Base-by-base conservation (phyloP, 225 moss, liverwort and hornwort genomes). In the Bryum argenteum region DNA sequence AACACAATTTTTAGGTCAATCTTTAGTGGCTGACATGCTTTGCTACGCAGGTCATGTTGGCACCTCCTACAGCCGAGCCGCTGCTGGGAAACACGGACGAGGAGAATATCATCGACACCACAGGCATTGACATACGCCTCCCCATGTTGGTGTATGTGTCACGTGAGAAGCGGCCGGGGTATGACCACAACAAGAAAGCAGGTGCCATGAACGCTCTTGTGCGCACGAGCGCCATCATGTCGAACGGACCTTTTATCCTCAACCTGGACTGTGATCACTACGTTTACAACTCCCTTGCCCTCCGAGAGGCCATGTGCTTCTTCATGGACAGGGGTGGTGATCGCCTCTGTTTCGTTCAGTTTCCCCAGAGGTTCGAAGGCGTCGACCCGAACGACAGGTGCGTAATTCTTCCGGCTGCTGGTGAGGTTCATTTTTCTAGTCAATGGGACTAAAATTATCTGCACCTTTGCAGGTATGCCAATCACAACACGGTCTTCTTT, bases 101-200 rank as follows among this genome's bases (percentile, higher is more conserved):
- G 71, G 95, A 92, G 71, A 95, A 95, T 54, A 54, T 95, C 12
- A 91, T 95, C 47, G 95, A 95, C 80, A 91, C 89, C 22, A 89
- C 84, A 1, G 95, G 92, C 20, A 77, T 95, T 1, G 95, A 95
- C 73, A 82, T 92, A 13, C 92, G 95, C 8, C 84, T 95, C 16
- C 95, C 95, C 8, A 95, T 95, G 95, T 77, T 95, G 48, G 95
- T 95, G n/a, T 95, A 95, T 60, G 89, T 95, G 4, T 95, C 95
- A 24, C 85, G 95, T 47, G 95, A 95, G 58, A 95, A 95, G 83
- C 78, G 95, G 20, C 92, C 95, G 2, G 95, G 95, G 16, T 95
- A 95, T 67, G 95, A 95, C 38, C 95, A 95, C 78, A 95, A 95
- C 71, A 95, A 95, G 82, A 95, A 95, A 84, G 95, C 95, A 8